phyloP scores from a whole-genome alignment of 352 stramenopile genomes.

The Salisapilia sapeloensis region DNA sequence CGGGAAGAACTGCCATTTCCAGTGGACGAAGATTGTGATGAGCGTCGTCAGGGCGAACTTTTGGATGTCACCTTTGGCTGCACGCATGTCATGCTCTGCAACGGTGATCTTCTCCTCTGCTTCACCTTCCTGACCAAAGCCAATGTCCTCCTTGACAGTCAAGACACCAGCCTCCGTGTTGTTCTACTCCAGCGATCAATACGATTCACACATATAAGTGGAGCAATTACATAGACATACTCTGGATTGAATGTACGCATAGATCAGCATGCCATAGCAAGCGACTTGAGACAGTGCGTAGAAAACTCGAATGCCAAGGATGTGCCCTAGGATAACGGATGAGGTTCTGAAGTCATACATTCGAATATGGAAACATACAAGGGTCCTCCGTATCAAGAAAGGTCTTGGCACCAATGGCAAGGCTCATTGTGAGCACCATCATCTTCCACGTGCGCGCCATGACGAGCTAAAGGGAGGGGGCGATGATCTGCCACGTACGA shows the following conservation, averaged over 20 bases:
- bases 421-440: constrained; percentile 48
- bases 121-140: constrained; percentile 57
- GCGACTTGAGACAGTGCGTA: constrained; percentile 50
- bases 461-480: too few species aligned
- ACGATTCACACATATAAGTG: not conserved
- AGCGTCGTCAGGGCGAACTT: constrained; percentile 48
- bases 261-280: constrained; percentile 37
- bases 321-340: constrained; percentile 20
- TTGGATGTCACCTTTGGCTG: constrained; percentile 50
- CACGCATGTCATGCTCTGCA: constrained; percentile 63
- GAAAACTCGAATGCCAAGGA: constrained; percentile 21
- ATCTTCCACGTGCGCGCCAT: constrained; percentile 71
- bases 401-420: constrained; percentile 44
- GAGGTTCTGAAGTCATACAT: not conserved
- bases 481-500: too few species aligned
- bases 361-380: constrained; percentile 11
- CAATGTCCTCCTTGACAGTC: constrained; percentile 58
- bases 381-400: constrained; percentile 44
- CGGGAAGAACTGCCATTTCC: constrained; percentile 68
- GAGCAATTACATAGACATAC: constrained; percentile 4
- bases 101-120: constrained; percentile 68
- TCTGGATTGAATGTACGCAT: constrained; percentile 44
- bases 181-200: constrained; percentile 14
- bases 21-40: constrained; percentile 58
- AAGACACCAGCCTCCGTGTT: constrained; percentile 60